phyloP scores from a whole-genome alignment of 78 protist genomes.

The Acrasis kona region DNA sequence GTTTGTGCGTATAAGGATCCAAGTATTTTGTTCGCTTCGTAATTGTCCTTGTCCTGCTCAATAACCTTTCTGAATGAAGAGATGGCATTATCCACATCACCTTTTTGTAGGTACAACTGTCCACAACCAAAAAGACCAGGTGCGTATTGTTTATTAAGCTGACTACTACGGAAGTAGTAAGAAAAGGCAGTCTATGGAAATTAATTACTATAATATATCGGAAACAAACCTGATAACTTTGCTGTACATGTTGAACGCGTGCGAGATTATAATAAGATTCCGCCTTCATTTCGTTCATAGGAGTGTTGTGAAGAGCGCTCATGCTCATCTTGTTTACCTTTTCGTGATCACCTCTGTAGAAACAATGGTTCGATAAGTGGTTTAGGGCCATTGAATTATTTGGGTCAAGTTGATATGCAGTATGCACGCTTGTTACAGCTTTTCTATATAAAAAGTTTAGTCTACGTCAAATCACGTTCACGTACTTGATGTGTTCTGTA shows the following conservation, averaged over 20 bases:
- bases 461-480: too few species aligned
- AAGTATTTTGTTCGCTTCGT: neutral
- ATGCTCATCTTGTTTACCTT: neutral
- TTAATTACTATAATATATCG: too few species aligned
- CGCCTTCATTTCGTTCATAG: neutral
- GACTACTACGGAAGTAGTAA: too few species aligned
- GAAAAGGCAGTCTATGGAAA: too few species aligned
- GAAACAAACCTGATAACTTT: neutral
- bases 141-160: neutral
- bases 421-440: neutral
- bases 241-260: neutral
- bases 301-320: neutral
- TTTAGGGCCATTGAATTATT: neutral
- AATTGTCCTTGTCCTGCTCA: neutral
- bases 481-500: too few species aligned
- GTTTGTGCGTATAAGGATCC: neutral
- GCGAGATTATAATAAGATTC: neutral
- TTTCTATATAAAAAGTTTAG: too few species aligned
- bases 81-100: neutral
- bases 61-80: neutral
- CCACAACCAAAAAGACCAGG: conserved; percentile 1
- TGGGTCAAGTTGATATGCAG: neutral
- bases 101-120: neutral
- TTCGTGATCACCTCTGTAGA: neutral
- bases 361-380: neutral